These are phyloP conservation scores for Gillenia trifoliata DNA, from an alignment of 306 rosid genomes.

Conservation along the genomic window DNA sequence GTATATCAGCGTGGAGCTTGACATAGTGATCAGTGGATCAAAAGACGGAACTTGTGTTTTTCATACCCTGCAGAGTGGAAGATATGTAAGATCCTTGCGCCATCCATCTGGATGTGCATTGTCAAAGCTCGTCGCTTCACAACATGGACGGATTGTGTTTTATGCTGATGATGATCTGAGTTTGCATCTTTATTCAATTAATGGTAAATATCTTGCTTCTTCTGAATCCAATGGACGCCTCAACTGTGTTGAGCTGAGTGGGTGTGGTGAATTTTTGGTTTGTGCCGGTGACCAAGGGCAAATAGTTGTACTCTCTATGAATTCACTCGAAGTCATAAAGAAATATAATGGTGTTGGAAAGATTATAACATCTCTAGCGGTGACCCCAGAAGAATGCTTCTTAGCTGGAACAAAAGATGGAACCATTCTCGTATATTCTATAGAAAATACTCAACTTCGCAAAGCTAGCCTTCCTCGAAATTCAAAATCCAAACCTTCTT, in stretches of 20 bases:
- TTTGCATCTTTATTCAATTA: conserved; percentile 84
- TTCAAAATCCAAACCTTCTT: conserved; percentile 45
- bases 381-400: conserved; percentile 92
- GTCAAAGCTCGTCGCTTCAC: conserved; percentile 85
- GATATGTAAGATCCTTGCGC: conserved; percentile 81
- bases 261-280: conserved; percentile 87
- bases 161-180: conserved; percentile 97
- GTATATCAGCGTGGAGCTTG: conserved; percentile 83
- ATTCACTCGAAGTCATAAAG: conserved; percentile 77
- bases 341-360: conserved; percentile 81
- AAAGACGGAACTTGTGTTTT: conserved; percentile 96
- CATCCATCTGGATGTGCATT: conserved; percentile 86
- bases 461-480: conserved; percentile 47
- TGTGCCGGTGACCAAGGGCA: conserved; percentile 98
- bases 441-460: conserved; percentile 81
- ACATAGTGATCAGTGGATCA: conserved; percentile 93
- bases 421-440: conserved; percentile 79
- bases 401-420: conserved; percentile 95
- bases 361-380: conserved; percentile 71
- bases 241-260: conserved; percentile 75
- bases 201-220: conserved; percentile 92
- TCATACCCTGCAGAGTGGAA: conserved; percentile 87
- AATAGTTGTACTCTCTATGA: conserved; percentile 86
- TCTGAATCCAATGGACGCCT: conserved; percentile 93
- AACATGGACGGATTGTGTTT: conserved; percentile 70